Evolutionary conservation across 257 asterid species (phyloP).

Genomic region (Verbena officinalis): DNA sequence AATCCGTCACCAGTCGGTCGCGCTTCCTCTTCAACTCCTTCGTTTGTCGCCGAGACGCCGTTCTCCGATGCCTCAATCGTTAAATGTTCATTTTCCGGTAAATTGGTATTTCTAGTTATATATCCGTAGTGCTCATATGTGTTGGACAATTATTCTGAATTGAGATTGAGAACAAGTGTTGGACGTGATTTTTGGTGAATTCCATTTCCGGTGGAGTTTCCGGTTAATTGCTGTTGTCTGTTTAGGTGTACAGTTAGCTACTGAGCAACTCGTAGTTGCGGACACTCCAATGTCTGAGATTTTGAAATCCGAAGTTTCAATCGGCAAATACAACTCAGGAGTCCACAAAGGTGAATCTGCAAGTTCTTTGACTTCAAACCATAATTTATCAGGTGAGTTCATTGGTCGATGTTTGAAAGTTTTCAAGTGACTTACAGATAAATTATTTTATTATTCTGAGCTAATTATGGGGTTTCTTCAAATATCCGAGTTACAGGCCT

Average conservation of each 20-base stretch:
- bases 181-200: neutral
- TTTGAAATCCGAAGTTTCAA: conserved; percentile 34
- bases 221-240: conserved; percentile 21
- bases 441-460: neutral
- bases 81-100: conserved; percentile 43
- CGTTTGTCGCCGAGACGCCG: conserved; percentile 66
- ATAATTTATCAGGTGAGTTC: conserved; percentile 46
- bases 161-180: neutral
- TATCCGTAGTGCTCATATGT: neutral
- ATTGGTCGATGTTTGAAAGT: conserved; percentile 14
- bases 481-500: neutral
- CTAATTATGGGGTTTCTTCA: neutral
- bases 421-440: neutral
- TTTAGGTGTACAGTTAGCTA: conserved; percentile 38
- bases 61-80: conserved; percentile 46
- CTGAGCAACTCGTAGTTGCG: conserved; percentile 50
- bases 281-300: conserved; percentile 72
- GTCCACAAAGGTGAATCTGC: conserved; percentile 27
- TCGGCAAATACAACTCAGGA: conserved; percentile 35
- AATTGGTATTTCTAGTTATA: neutral
- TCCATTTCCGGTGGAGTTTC: neutral
- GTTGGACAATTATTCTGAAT: neutral
- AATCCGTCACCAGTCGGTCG: conserved; percentile 20
- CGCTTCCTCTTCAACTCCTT: conserved; percentile 33
- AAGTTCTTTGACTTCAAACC: conserved; percentile 29